Percentiles rank a stretch among this genome's conserved stretches.
These are phyloP conservation scores for Eucalyptus urophylla DNA, from an alignment of 345 rosid genomes.

Conservation along the genomic window DNA sequence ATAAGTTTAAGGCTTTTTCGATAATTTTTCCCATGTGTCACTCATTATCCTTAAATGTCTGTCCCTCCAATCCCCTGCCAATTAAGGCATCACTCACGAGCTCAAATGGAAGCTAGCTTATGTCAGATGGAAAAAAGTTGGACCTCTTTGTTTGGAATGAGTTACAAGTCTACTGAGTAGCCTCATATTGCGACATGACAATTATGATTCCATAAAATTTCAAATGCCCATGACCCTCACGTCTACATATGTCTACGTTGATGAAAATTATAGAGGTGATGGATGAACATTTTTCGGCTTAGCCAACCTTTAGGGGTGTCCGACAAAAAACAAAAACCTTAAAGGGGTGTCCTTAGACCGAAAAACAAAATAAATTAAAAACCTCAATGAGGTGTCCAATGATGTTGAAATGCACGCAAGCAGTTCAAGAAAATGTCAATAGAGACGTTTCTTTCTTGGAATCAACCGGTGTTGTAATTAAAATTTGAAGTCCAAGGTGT, in stretches of 20 bases:
- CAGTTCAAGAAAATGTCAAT: neutral
- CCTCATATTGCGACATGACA: too few species aligned
- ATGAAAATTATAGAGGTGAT: neutral
- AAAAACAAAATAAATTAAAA: too few species aligned
- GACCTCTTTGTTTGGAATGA: too few species aligned
- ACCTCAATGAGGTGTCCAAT: too few species aligned
- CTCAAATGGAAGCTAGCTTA: neutral
- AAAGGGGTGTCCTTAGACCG: neutral
- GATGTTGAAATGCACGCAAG: too few species aligned
- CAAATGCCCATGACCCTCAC: too few species aligned
- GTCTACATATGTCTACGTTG: neutral
- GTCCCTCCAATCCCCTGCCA: neutral
- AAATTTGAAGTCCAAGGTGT: neutral
- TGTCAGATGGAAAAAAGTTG: neutral
- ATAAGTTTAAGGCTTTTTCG: too few species aligned
- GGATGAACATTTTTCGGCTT: neutral
- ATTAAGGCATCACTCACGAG: neutral
- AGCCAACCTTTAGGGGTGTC: neutral
- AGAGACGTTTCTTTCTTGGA: neutral
- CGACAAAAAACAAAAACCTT: too few species aligned
- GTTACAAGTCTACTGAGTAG: too few species aligned
- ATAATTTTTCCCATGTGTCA: too few species aligned
- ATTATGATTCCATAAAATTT: too few species aligned
- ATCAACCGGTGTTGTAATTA: neutral
- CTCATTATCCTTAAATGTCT: neutral